These are phyloP conservation scores for Pichia californica DNA, from an alignment of 805 yeast species.

Conservation along the genomic window DNA sequence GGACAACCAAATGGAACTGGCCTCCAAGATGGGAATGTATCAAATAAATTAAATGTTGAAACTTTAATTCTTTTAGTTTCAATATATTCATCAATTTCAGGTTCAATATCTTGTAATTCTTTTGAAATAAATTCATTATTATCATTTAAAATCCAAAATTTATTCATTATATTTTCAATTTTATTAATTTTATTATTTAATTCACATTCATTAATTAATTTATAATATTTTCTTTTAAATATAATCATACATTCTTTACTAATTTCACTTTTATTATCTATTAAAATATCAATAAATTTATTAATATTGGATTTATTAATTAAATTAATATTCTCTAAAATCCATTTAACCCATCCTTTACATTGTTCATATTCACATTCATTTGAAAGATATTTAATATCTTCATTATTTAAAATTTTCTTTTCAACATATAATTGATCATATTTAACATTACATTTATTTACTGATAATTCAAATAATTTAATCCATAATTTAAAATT, in stretches of 20 bases:
- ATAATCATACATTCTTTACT: conserved; percentile 3
- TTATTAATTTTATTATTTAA: conserved; percentile 13
- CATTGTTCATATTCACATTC: conserved; percentile 6
- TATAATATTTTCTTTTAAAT: neutral
- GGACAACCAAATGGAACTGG: conserved; percentile 50
- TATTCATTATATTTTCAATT: conserved; percentile 18
- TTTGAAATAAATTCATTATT: conserved; percentile 4
- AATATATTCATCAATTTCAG: neutral
- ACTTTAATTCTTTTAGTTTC: conserved; percentile 8
- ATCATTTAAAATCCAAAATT: conserved; percentile 20
- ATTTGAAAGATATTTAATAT: conserved; percentile 5
- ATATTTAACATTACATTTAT: conserved; percentile 5
- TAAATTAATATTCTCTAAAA: conserved; percentile 13
- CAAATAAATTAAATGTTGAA: conserved; percentile 24
- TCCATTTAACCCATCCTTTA: conserved; percentile 10
- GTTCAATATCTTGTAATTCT: conserved; percentile 3
- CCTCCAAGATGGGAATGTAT: conserved; percentile 36
- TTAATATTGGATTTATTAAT: conserved; percentile 14
- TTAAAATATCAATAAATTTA: conserved; percentile 9
- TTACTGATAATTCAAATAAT: conserved; percentile 12
- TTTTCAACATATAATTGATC: conserved; percentile 2
- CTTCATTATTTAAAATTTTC: neutral
- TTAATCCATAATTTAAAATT: conserved; percentile 13
- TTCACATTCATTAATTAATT: neutral
- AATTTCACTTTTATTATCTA: conserved; percentile 5